Base-by-base conservation (phyloP, 257 asterid species). In the Parsonsia alboflavescens region DNA sequence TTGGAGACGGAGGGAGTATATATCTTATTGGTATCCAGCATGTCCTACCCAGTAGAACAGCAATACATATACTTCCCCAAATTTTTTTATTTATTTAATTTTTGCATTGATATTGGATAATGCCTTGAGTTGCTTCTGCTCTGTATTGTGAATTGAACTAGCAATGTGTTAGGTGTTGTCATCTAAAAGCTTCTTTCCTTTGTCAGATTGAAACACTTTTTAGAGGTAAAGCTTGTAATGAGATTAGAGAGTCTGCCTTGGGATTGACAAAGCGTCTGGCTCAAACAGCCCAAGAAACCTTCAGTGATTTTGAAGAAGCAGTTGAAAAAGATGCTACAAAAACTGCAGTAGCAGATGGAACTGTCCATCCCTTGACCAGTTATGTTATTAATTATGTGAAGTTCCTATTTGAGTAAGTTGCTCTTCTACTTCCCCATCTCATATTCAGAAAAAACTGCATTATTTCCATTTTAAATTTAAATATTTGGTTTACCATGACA, bases 311-410 rank as follows among this genome's bases (percentile, higher is more conserved):
- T 73, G 96, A 95, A 90, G 98, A 92, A 85, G 99, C 99, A 79
- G 98, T 92, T 74, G 99, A 92, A 80, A 95, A 95, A 82, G 99
- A 95, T 88, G 98, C 99, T 24, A 95, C 99, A 46, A 95, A 92
- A 92, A 92, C 97, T 82, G 93, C 97, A 11, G 97, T 95, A 56
- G 86, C 96, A 74, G 99, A 95, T 87, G 99, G 99, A 80, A 92
- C 98, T 69, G 99, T 95, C 73, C 98, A 92, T 84, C 98, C 99
- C 58, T 82, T 95, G 87, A 95, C 99, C 68, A 95, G 99, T 90
- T 95, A 92, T 80, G 99, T 95, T 81, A 95, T 95, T 78, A 92
- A 92, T 87, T 95, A 95, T 72, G 99, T 95, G 83, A 95, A 95
- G 78, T 95, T 95, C 87, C 84, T 95, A 80, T 92, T 95, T 78